phyloP scores from a whole-genome alignment of 106 monocot species.

The Dendrobium chrysotoxum region DNA sequence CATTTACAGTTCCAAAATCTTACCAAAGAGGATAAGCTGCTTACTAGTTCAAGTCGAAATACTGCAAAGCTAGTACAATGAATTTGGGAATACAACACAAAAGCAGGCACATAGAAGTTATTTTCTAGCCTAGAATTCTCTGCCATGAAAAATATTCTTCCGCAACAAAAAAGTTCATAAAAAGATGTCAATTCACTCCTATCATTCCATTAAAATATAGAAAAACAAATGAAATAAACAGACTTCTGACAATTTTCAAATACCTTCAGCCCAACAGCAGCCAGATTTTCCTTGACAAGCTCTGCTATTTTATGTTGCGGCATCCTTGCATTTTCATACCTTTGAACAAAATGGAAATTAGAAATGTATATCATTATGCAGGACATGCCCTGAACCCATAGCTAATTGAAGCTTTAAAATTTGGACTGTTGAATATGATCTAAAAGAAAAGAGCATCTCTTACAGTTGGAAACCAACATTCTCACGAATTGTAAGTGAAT shows the following conservation, averaged over 20 bases:
- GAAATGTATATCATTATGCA: background rate
- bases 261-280: constrained; percentile 96
- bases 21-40: background rate
- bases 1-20: background rate
- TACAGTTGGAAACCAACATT: constrained; percentile 98
- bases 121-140: background rate
- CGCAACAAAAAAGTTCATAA: background rate
- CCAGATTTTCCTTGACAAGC: constrained; percentile 78
- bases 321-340: constrained; percentile 90
- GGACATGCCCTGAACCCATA: background rate
- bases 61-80: background rate
- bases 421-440: background rate
- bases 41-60: background rate
- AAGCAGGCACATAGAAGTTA: background rate
- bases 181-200: background rate
- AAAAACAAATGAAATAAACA: background rate
- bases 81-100: background rate
- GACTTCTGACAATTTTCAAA: background rate
- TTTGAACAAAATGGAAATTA: constrained; percentile 15
- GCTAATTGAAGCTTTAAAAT: background rate
- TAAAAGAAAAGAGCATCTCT: constrained; percentile 21
- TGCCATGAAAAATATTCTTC: background rate
- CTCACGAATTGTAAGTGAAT: constrained; percentile 97
- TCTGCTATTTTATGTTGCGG: constrained; percentile 55
- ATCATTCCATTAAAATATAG: background rate